These are phyloP conservation scores for Moelleriella libera DNA, from an alignment of 2,329 filamentous ascomycete genomes.

Conservation along the genomic window DNA sequence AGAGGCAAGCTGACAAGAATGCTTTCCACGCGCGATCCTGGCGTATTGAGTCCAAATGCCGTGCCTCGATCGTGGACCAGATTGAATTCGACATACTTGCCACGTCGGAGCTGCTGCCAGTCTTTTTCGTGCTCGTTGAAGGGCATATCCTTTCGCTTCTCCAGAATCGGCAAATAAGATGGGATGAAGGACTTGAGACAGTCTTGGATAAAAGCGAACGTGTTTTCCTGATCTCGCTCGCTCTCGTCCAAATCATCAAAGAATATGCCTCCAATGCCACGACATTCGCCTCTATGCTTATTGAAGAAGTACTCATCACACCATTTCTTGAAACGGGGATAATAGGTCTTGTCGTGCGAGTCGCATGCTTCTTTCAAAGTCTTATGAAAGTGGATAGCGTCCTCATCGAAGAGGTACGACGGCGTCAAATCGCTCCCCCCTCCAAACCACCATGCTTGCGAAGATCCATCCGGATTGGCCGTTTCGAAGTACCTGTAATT, in stretches of 20 bases:
- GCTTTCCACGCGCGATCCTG: slow-evolving; percentile 82
- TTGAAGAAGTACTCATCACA: slow-evolving; percentile 96
- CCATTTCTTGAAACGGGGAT: slow-evolving; percentile 92
- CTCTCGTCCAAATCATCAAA: slow-evolving; percentile 91
- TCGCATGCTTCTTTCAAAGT: slow-evolving; percentile 89
- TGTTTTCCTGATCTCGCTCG: slow-evolving; percentile 74
- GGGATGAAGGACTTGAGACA: slow-evolving; percentile 80
- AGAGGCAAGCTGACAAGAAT: slow-evolving; percentile 94
- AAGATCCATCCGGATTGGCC: slow-evolving; percentile 64
- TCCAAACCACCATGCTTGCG: slow-evolving; percentile 94
- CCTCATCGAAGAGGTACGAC: slow-evolving; percentile 88
- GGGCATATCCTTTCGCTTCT: slow-evolving; percentile 81
- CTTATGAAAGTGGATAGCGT: slow-evolving; percentile 91
- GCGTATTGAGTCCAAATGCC: slow-evolving; percentile 84
- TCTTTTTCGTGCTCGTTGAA: slow-evolving; percentile 77
- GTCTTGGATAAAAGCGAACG: slow-evolving; percentile 81
- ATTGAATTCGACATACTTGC: slow-evolving; percentile 98
- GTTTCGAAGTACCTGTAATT: slow-evolving; percentile 99
- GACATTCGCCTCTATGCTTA: slow-evolving; percentile 75
- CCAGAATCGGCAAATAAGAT: slow-evolving; percentile 78
- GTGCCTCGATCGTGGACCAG: slow-evolving; percentile 93
- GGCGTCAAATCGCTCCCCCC: slow-evolving; percentile 91
- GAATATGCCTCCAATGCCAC: slow-evolving; percentile 92
- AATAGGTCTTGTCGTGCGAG: slow-evolving; percentile 83
- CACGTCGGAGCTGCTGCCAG: slow-evolving; percentile 90